A percentile compares a stretch with the other conserved stretches of the same genome.
Conservation (phyloP, 805 yeast genomes). For the Saccharomycopsis microspora region DNA sequence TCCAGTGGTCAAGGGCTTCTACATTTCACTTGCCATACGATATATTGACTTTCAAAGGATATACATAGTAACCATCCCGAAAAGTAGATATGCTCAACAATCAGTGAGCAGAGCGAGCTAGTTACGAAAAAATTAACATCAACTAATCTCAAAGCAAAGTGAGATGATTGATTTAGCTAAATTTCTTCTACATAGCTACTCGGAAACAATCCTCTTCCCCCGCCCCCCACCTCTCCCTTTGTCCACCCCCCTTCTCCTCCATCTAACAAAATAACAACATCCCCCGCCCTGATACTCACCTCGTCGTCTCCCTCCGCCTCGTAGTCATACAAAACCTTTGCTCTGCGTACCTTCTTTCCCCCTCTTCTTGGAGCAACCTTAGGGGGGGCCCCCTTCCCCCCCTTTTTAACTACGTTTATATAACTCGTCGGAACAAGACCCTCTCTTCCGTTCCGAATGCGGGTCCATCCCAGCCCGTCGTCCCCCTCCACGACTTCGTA, state of each 20-base stretch:
- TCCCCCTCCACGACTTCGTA: constrained; percentile 53
- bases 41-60: too few species aligned
- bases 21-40: too few species aligned
- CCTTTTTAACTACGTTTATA: constrained; percentile 31
- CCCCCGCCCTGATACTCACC: constrained; percentile 61
- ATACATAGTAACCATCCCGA: too few species aligned
- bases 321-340: constrained; percentile 67
- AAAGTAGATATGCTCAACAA: too few species aligned
- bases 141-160: background rate
- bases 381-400: constrained; percentile 48
- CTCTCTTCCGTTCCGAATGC: constrained; percentile 37
- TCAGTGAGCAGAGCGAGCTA: too few species aligned
- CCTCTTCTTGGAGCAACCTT: constrained; percentile 73
- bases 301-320: constrained; percentile 75
- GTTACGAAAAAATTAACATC: background rate
- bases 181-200: constrained; percentile 40
- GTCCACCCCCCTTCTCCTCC: constrained; percentile 94
- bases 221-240: constrained; percentile 61
- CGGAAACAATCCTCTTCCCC: constrained; percentile 63
- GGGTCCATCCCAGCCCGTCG: constrained; percentile 92
- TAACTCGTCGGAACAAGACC: constrained; percentile 88
- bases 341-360: constrained; percentile 49
- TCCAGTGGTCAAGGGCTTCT: too few species aligned
- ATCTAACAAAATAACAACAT: constrained; percentile 51
- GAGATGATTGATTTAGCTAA: background rate